A percentile compares a stretch with the other conserved stretches of the same genome.
phyloP scores from a whole-genome alignment of 1,284 basidiomycete species.

The Fereydounia khargensis region DNA sequence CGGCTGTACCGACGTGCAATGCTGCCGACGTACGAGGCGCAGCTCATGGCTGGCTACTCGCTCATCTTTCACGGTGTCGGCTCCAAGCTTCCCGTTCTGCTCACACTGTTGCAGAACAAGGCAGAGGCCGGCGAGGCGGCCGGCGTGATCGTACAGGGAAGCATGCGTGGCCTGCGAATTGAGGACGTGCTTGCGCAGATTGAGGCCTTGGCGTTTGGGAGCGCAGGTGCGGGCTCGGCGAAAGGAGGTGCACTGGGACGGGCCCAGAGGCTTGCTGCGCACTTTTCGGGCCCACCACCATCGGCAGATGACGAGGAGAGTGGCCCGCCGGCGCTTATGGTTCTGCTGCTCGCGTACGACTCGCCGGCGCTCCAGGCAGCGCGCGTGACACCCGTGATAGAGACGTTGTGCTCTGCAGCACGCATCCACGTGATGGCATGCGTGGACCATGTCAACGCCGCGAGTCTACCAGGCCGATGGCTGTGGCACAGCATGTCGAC shows the following conservation, averaged over 20 bases:
- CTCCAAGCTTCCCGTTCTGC: conserved; percentile 16
- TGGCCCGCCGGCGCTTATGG: not conserved
- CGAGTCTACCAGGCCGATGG: conserved; percentile 6
- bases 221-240: conserved; percentile 8
- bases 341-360: conserved; percentile 11
- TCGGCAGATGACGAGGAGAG: not conserved
- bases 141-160: conserved; percentile 31
- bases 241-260: conserved; percentile 2
- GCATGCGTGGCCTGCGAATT: conserved; percentile 35
- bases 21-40: conserved; percentile 24
- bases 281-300: conserved; percentile 3
- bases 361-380: conserved; percentile 25
- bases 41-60: conserved; percentile 24
- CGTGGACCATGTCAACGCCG: conserved; percentile 27
- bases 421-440: conserved; percentile 35
- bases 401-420: conserved; percentile 8
- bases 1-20: conserved; percentile 16
- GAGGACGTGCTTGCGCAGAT: conserved; percentile 27
- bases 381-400: conserved; percentile 21
- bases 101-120: conserved; percentile 7
- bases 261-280: conserved; percentile 17
- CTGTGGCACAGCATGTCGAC: conserved; percentile 33
- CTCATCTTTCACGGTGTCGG: conserved; percentile 36
- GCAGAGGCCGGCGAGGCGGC: conserved; percentile 30
- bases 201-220: too few species aligned